Conservation (phyloP, 2,329 filamentous ascomycete genomes). For the Colletotrichum acutatum region DNA sequence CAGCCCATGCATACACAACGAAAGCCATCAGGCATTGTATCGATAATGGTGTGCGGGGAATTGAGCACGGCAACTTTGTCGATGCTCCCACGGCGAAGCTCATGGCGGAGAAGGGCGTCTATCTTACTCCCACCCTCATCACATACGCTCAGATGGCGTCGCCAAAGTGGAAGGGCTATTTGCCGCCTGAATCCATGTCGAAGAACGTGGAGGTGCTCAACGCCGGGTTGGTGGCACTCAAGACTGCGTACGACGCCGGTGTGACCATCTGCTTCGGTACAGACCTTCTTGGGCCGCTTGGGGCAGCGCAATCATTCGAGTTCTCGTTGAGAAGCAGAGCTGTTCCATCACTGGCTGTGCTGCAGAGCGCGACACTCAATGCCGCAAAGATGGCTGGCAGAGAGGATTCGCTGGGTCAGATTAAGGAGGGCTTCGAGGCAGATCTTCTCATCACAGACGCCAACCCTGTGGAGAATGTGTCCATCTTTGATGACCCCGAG, state of each 20-base stretch:
- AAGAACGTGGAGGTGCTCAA: slow-evolving; percentile 64
- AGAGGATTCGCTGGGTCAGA: slow-evolving; percentile 58
- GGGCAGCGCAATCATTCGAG: slow-evolving; percentile 45
- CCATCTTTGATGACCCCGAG: slow-evolving; percentile 59
- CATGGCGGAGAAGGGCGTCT: slow-evolving; percentile 60
- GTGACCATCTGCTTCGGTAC: slow-evolving; percentile 68
- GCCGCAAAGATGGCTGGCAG: slow-evolving; percentile 60
- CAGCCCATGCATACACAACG: slow-evolving; percentile 68
- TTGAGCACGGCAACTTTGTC: slow-evolving; percentile 59
- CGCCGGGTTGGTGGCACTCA: slow-evolving; percentile 56
- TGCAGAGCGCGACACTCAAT: slow-evolving; percentile 54
- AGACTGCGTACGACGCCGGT: slow-evolving; percentile 61
- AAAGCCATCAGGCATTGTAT: slow-evolving; percentile 64
- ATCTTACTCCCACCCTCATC: slow-evolving; percentile 65
- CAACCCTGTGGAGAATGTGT: slow-evolving; percentile 66
- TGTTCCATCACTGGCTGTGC: slow-evolving; percentile 39
- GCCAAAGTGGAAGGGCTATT: slow-evolving; percentile 53
- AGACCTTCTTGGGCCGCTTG: slow-evolving; percentile 46
- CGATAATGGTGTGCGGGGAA: slow-evolving; percentile 64
- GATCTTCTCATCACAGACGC: slow-evolving; percentile 63
- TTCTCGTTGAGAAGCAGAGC: slow-evolving; percentile 43
- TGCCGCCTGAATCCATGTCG: slow-evolving; percentile 54
- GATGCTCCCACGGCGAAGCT: slow-evolving; percentile 56
- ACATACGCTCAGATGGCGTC: slow-evolving; percentile 62
- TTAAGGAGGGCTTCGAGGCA: slow-evolving; percentile 61